Evolutionary conservation across 148 eudicot genomes (phyloP).

Genomic region (Rhododendron mucronatum): DNA sequence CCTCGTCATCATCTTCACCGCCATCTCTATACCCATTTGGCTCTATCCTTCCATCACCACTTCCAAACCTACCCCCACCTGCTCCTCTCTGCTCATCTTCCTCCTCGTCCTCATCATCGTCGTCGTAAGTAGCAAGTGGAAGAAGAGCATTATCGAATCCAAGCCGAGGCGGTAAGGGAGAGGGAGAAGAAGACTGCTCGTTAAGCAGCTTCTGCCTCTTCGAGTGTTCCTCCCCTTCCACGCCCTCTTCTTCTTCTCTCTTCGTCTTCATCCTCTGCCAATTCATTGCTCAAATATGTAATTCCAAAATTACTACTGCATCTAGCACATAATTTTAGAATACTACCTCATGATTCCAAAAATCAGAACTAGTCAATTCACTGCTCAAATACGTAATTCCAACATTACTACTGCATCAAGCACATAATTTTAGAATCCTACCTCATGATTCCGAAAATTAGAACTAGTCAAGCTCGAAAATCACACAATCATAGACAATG

Average conservation of each 20-base stretch:
- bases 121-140: conserved; percentile 62
- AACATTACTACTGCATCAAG: not conserved
- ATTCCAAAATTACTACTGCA: not conserved
- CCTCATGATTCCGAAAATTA: not conserved
- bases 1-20: conserved; percentile 25
- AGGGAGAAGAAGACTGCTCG: conserved; percentile 14
- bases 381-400: no score
- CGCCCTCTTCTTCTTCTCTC: conserved; percentile 39
- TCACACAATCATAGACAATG: not conserved
- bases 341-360: not conserved
- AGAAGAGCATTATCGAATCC: conserved; percentile 68
- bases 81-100: conserved; percentile 43
- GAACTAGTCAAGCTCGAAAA: not conserved
- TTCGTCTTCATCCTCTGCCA: conserved; percentile 25
- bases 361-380: not conserved
- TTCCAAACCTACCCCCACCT: conserved; percentile 1
- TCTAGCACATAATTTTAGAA: not conserved
- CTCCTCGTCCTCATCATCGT: conserved; percentile 69
- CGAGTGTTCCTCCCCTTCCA: conserved; percentile 22
- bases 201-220: conserved; percentile 53
- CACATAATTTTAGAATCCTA: not conserved
- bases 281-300: conserved; percentile 10
- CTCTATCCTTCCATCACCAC: conserved; percentile 13
- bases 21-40: conserved; percentile 11
- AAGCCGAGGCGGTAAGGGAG: conserved; percentile 19